These are phyloP conservation scores for Candida nanaspora DNA, from an alignment of 805 yeast species.

Conservation along the genomic window DNA sequence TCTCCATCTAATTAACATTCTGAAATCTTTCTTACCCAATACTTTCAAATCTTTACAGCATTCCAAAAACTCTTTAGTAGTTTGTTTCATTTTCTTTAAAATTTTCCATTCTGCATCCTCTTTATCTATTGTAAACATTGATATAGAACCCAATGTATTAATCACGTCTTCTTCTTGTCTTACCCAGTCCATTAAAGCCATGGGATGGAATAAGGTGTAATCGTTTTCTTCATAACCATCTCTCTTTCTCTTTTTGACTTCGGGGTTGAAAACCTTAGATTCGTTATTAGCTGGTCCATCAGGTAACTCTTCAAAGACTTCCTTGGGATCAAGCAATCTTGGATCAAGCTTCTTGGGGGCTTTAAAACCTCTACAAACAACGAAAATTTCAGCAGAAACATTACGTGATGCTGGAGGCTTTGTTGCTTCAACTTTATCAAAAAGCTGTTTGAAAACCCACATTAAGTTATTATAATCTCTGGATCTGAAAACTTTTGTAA, in stretches of 20 bases:
- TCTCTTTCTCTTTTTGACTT: slow-evolving; percentile 81
- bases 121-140: slow-evolving; percentile 55
- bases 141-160: slow-evolving; percentile 66
- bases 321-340: slow-evolving; percentile 80
- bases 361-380: slow-evolving; percentile 91
- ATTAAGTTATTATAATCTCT: slow-evolving; percentile 93
- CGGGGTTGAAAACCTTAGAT: slow-evolving; percentile 92
- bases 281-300: slow-evolving; percentile 73
- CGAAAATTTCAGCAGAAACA: slow-evolving; percentile 98
- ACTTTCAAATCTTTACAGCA: slow-evolving; percentile 91
- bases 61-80: slow-evolving; percentile 71
- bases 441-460: slow-evolving; percentile 96
- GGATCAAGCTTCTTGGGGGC: slow-evolving; percentile 96
- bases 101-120: slow-evolving; percentile 67
- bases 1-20: slow-evolving; percentile 80
- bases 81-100: slow-evolving; percentile 63
- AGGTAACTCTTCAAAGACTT: slow-evolving; percentile 88
- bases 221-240: slow-evolving; percentile 97
- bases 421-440: slow-evolving; percentile 96
- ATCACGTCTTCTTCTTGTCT: slow-evolving; percentile 72
- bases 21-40: slow-evolving; percentile 90
- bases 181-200: slow-evolving; percentile 75
- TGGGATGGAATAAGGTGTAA: slow-evolving; percentile 59
- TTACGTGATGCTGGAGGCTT: slow-evolving; percentile 99
- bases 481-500: slow-evolving; percentile 96